Base-by-base conservation (phyloP, 257 asterid genomes). In the Solanum chiquidenum region DNA sequence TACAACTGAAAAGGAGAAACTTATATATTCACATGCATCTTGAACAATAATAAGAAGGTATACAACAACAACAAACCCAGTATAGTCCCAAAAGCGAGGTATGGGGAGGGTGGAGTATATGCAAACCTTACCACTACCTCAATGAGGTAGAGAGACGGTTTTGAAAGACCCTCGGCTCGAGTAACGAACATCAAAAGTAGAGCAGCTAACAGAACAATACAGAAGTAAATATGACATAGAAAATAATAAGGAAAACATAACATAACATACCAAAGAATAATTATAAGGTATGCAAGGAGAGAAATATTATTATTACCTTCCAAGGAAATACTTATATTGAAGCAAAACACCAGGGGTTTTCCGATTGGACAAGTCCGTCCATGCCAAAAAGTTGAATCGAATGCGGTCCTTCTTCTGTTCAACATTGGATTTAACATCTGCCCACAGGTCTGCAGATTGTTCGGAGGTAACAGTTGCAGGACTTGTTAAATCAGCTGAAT, bases 361-460 rank as follows among this genome's bases (percentile, higher is more conserved):
- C 31, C 99, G 91, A 27, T 86, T 86, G 18, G 99, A 97, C 86
- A 97, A 89, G 92, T 97, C 99, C 35, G 64, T 35, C 0, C 95
- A 90, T 90, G 87, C 90, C 49, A 83, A 90, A 91, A 95, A 93
- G 52, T 93, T 95, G 86, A 88, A 95, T 69, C 52, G 86, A 87
- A 97, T 68, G 66, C 84, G 90, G 88, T 97, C 98, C 76, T 90
- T 94, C 93, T 93, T 92, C 92, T 90, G 95, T 69, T 91, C 96
- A 76, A 96, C 92, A 29, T 58, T 91, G 55, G 89, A 94, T 91
- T 90, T 97, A 75, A 96, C 89, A 85, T 97, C 99, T 87, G 91
- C 94, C 99, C 96, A 96, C 42, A 94, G 90, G 66, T 96, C 99
- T 31, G 95, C 96, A 21, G 99, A 93, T 84, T 90, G 91, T 14